Base-by-base conservation (phyloP, 2,329 filamentous ascomycete genomes). In the Aspergillus udagawae region DNA sequence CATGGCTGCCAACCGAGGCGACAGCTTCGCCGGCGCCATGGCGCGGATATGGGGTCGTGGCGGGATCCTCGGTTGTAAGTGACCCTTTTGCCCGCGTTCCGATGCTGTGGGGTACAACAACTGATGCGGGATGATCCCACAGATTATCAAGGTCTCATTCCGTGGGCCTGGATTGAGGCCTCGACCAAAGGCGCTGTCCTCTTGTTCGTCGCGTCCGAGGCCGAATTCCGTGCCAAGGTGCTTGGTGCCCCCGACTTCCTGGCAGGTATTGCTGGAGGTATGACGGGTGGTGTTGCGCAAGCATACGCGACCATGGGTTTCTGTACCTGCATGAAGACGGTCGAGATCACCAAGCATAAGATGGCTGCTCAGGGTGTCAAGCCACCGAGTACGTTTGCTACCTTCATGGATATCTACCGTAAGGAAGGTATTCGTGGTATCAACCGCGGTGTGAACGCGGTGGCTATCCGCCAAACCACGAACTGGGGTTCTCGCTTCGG, bases 301-400 rank as follows among this genome's bases (percentile, higher is more conserved):
- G 94, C 94, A 59, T 99, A 99, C 77, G 94, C 94, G 65, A 99
- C 94, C 75, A 99, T 99, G 93, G 94, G 94, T 67, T 99, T 99
- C 87, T 99, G 94, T 81, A 99, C 94, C 61, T 99, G 94, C 86
- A 99, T 99, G 94, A 99, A 99, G 87, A 99, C 94, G 63, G 94
- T 97, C 66, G 94, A 99, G 79, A 99, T 99, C 79, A 99, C 94
- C 73, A 95, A 97, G 81, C 89, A 94, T 83, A 97, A 97, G 85
- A 82, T 94, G 72, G 92, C 91, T 14, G 88, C 91, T 35, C 66
- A 86, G 47, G 94, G 94, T 67, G 86, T 88, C 65, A 91, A 91
- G 80, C 90, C 91, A 25, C 90, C 86, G n/a, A 87, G 91, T 70
- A 97, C 94, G 65, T 95, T 96, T 77, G 84, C 86, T 67, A 97